Conservation (phyloP, 2,329 filamentous ascomycete species). For the Sarocladium strictum region DNA sequence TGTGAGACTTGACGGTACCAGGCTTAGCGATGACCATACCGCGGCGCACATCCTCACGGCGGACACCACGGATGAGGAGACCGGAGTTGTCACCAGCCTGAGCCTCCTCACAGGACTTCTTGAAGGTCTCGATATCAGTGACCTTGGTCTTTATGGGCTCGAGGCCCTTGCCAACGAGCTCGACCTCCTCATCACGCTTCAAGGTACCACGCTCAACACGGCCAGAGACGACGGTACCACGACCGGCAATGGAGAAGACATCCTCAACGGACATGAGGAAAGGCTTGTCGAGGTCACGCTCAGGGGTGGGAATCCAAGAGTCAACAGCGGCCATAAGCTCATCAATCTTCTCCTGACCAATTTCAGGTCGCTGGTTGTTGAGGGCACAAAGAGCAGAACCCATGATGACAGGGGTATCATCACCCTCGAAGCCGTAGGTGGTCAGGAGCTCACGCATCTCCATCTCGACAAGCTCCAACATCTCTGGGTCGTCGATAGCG, state of each 20-base stretch:
- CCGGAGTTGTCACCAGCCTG: conserved; percentile 97
- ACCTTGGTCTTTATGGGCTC: conserved; percentile 96
- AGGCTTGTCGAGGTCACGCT: conserved; percentile 93
- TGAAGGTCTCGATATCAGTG: conserved; percentile 99
- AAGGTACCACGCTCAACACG: conserved; percentile 93
- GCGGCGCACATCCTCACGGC: conserved; percentile 88
- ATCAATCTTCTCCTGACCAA: conserved; percentile 83
- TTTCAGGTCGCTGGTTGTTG: conserved; percentile 78
- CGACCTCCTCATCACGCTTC: conserved; percentile 91
- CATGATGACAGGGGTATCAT: conserved; percentile 95
- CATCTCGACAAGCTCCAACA: conserved; percentile 99
- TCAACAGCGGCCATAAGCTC: conserved; percentile 88
- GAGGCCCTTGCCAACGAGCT: conserved; percentile 82
- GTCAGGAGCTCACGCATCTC: conserved; percentile 97
- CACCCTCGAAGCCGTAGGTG: conserved; percentile 94
- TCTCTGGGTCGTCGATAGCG: conserved; percentile 93
- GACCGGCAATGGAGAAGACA: conserved; percentile 83
- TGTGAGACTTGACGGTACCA: conserved; percentile 77
- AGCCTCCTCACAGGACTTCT: conserved; percentile 98
- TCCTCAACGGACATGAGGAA: conserved; percentile 99
- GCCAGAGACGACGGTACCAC: conserved; percentile 93
- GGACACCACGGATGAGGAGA: conserved; percentile 89
- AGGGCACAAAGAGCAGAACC: conserved; percentile 94
- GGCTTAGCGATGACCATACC: conserved; percentile 92
- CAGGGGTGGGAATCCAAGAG: conserved; percentile 90